A percentile compares a stretch with the other conserved stretches of the same genome.
These are phyloP conservation scores for Sclerotinia subarctica DNA, from an alignment of 2,329 filamentous ascomycete species.

Conservation along the genomic window DNA sequence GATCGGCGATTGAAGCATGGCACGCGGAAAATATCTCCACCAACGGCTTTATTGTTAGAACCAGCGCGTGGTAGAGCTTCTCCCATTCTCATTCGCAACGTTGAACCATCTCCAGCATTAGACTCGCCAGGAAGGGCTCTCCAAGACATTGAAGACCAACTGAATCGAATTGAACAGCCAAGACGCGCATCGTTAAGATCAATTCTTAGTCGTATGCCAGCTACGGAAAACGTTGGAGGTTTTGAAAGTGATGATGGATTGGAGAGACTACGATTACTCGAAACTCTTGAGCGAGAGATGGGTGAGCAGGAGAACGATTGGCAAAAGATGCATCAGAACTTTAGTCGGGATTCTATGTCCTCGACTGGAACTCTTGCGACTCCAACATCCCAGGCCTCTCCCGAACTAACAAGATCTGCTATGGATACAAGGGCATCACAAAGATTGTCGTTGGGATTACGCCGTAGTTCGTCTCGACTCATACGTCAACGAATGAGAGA, in stretches of 20 bases:
- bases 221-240: slow-evolving; percentile 7
- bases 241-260: slow-evolving; percentile 19
- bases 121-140: slow-evolving; percentile 35
- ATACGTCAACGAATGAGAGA: slow-evolving; percentile 42
- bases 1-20: slow-evolving; percentile 46
- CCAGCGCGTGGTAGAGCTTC: slow-evolving; percentile 42
- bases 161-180: slow-evolving; percentile 37
- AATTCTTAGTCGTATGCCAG: slow-evolving; percentile 31
- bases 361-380: slow-evolving; percentile 31
- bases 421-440: slow-evolving; percentile 26
- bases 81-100: slow-evolving; percentile 43
- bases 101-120: slow-evolving; percentile 33
- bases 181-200: slow-evolving; percentile 33
- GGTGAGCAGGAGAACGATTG: slow-evolving; percentile 57
- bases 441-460: slow-evolving; percentile 42
- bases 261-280: slow-evolving; percentile 44
- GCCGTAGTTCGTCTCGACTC: slow-evolving; percentile 41
- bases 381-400: slow-evolving; percentile 28
- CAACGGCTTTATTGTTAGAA: slow-evolving; percentile 53
- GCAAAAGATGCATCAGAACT: slow-evolving; percentile 54
- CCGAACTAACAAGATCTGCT: slow-evolving; percentile 28
- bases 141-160: slow-evolving; percentile 36
- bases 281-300: slow-evolving; percentile 61
- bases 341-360: slow-evolving; percentile 41
- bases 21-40: slow-evolving; percentile 53